These are phyloP conservation scores for Saturnispora ahearnii DNA, from an alignment of 805 yeast species.

Conservation along the genomic window DNA sequence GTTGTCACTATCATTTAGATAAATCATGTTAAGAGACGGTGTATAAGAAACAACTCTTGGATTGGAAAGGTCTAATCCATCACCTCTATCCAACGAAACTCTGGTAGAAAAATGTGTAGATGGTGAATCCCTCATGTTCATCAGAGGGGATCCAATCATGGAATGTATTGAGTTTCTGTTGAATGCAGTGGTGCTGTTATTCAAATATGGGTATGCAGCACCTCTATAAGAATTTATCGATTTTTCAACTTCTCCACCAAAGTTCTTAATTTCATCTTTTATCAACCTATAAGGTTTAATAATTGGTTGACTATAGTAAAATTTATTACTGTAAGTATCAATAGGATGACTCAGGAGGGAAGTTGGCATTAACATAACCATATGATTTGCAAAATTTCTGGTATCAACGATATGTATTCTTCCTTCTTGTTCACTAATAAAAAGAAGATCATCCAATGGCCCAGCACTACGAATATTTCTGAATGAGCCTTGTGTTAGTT, in stretches of 20 bases:
- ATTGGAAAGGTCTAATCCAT: not conserved
- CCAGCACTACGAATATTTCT: constrained; percentile 43
- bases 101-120: not conserved
- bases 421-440: constrained; percentile 77
- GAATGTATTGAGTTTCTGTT: not conserved
- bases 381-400: constrained; percentile 63
- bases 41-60: not conserved
- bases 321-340: not conserved
- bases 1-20: not conserved
- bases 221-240: constrained; percentile 2
- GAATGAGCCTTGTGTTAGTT: constrained; percentile 36
- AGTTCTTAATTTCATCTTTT: constrained; percentile 7
- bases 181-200: not conserved
- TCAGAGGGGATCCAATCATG: not conserved
- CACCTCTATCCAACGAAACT: not conserved
- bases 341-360: constrained; percentile 1
- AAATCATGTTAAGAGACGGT: not conserved
- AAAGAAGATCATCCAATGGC: constrained; percentile 66
- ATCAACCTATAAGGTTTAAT: constrained; percentile 26
- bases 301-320: constrained; percentile 21
- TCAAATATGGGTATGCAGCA: not conserved
- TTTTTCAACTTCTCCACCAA: constrained; percentile 13
- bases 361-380: constrained; percentile 60
- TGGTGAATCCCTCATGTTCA: not conserved
- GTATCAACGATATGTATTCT: constrained; percentile 80